A percentile compares a stretch with the other conserved stretches of the same genome.
phyloP scores from a whole-genome alignment of 768 basidiomycete species.

The Leccinum variicolor region DNA sequence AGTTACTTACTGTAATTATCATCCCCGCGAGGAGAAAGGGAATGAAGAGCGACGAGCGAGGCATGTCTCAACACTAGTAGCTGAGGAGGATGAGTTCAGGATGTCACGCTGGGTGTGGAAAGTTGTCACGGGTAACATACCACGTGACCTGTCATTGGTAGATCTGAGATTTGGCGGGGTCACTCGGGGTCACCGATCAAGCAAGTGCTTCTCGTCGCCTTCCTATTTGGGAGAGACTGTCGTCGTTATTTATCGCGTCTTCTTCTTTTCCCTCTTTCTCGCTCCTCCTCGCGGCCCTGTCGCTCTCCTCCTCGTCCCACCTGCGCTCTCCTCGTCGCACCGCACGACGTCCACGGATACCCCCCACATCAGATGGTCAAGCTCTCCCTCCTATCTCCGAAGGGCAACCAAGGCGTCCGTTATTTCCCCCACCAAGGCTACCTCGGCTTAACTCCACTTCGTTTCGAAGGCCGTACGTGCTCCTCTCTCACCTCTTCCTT shows the following conservation, averaged over 20 bases:
- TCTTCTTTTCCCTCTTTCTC: constrained; percentile 28
- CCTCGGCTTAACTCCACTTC: constrained; percentile 77
- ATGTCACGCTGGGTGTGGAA: constrained; percentile 6
- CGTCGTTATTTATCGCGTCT: constrained; percentile 32
- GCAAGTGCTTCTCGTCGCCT: constrained; percentile 30
- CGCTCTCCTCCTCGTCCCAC: constrained; percentile 15
- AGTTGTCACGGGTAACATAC: constrained; percentile 17
- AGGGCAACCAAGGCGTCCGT: constrained; percentile 66
- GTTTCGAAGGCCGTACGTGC: constrained; percentile 68
- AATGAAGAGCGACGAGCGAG: constrained; percentile 56
- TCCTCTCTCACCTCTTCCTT: neutral
- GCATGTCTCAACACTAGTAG: constrained; percentile 40
- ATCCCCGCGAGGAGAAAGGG: constrained; percentile 87
- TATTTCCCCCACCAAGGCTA: constrained; percentile 76
- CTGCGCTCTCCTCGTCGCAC: constrained; percentile 11
- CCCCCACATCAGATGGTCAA: constrained; percentile 54
- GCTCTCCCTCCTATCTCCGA: constrained; percentile 61
- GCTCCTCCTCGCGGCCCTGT: constrained; percentile 11
- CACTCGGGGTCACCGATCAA: constrained; percentile 26
- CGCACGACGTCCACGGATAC: constrained; percentile 13
- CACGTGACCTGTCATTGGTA: constrained; percentile 16
- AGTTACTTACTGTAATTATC: constrained; percentile 72
- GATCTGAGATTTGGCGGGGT: constrained; percentile 28
- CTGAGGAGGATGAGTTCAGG: neutral
- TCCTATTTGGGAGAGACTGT: constrained; percentile 23